Conservation (phyloP, 2,329 filamentous ascomycete genomes). For the Talaromyces islandicus region DNA sequence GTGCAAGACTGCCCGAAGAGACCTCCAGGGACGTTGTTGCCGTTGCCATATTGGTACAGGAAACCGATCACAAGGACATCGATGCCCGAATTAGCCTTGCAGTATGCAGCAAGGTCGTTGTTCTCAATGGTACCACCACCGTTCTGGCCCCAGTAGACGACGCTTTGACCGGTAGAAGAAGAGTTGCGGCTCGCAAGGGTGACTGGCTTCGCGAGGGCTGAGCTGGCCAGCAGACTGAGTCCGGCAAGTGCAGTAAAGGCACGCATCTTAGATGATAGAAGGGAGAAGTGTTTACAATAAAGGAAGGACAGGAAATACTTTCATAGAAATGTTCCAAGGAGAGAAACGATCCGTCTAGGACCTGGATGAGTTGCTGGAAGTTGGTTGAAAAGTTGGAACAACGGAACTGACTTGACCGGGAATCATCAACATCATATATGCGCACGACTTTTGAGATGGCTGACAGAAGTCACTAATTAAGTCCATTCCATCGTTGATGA, state of each 20-base stretch:
- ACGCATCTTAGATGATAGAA: not conserved
- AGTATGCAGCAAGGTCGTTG: slow-evolving; percentile 23
- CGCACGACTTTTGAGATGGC: not conserved
- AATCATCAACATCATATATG: not conserved
- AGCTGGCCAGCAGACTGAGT: not conserved
- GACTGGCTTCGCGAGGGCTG: not conserved
- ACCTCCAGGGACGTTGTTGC: slow-evolving; percentile 34
- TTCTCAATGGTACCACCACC: not conserved
- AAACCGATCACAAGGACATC: slow-evolving; percentile 42
- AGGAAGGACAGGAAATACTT: not conserved
- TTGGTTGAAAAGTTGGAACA: not conserved
- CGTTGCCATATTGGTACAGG: slow-evolving; percentile 32
- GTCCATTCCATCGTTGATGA: not conserved
- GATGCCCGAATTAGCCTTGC: slow-evolving; percentile 31
- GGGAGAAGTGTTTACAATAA: not conserved
- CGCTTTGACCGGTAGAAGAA: not conserved
- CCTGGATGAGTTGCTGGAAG: not conserved
- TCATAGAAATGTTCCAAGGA: not conserved
- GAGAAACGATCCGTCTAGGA: slow-evolving; percentile 1
- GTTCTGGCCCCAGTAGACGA: slow-evolving; percentile 8
- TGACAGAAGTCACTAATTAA: not conserved
- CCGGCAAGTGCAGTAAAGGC: not conserved
- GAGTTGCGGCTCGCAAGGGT: not conserved
- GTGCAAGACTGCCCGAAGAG: slow-evolving; percentile 22
- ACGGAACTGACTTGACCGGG: not conserved